These are phyloP conservation scores for Aspergillus heteromorphus DNA, from an alignment of 495 filamentous ascomycete genomes.

Conservation along the genomic window DNA sequence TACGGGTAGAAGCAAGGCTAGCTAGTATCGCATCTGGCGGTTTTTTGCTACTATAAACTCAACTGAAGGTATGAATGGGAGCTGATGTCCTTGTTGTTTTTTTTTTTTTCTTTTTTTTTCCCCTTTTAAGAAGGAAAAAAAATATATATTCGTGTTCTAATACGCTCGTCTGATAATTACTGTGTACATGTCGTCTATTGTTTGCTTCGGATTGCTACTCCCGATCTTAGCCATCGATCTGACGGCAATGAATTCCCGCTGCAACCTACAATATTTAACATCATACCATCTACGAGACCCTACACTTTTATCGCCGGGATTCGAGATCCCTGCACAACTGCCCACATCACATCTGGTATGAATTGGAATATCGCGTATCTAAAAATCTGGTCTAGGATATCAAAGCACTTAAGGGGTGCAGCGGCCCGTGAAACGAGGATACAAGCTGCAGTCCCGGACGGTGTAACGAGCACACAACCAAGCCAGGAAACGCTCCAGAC, in stretches of 20 bases:
- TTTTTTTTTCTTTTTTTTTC: no score
- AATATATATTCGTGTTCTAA: no score
- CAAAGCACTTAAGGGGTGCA: slow-evolving; percentile 68
- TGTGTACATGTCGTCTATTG: background rate
- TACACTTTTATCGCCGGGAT: background rate
- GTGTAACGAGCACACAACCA: slow-evolving; percentile 94
- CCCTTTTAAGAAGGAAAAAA: no score
- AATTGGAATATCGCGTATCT: slow-evolving; percentile 2
- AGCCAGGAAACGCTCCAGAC: slow-evolving; percentile 91
- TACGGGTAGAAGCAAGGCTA: no score
- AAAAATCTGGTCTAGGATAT: slow-evolving; percentile 4
- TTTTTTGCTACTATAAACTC: no score
- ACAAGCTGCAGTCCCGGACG: slow-evolving; percentile 83
- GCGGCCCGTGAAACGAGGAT: slow-evolving; percentile 88
- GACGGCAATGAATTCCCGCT: background rate
- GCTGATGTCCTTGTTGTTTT: no score
- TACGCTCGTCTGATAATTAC: no score
- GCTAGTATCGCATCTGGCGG: no score
- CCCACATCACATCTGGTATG: background rate
- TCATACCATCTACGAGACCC: no score
- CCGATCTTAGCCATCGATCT: background rate
- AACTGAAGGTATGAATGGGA: no score
- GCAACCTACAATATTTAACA: no score
- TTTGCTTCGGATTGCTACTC: background rate
- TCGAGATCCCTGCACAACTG: background rate